These are phyloP conservation scores for Emmonsia crescens DNA, from an alignment of 2,329 filamentous ascomycete species.

Conservation along the genomic window DNA sequence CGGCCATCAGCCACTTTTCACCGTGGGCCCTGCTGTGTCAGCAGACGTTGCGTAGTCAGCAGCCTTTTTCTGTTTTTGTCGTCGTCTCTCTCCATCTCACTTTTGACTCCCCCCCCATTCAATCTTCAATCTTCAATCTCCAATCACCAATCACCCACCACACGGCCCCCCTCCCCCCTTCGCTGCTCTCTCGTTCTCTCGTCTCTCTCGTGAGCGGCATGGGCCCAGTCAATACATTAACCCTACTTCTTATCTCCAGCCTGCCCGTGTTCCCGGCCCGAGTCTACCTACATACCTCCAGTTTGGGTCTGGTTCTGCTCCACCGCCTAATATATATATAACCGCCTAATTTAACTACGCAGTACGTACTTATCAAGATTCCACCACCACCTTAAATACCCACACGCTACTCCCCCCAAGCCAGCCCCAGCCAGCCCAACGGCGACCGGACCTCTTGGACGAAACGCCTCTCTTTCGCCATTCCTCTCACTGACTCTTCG, in stretches of 20 bases:
- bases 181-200: neutral
- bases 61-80: neutral
- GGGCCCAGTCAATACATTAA: neutral
- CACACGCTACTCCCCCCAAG: neutral
- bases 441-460: neutral
- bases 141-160: neutral
- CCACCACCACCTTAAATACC: neutral
- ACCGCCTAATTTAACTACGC: neutral
- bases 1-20: neutral
- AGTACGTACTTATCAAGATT: neutral
- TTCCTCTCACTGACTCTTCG: neutral
- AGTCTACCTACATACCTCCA: neutral
- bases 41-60: neutral
- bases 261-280: neutral
- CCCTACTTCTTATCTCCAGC: neutral
- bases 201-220: neutral
- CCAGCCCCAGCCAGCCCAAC: constrained; percentile 4
- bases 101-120: neutral
- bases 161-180: no score
- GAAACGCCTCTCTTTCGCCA: neutral
- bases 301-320: neutral
- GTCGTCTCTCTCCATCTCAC: neutral
- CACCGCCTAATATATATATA: neutral
- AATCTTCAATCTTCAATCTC: neutral
- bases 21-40: neutral